These are phyloP conservation scores for Phytophthora uliginosa DNA, from an alignment of 352 stramenopile species.

Conservation along the genomic window DNA sequence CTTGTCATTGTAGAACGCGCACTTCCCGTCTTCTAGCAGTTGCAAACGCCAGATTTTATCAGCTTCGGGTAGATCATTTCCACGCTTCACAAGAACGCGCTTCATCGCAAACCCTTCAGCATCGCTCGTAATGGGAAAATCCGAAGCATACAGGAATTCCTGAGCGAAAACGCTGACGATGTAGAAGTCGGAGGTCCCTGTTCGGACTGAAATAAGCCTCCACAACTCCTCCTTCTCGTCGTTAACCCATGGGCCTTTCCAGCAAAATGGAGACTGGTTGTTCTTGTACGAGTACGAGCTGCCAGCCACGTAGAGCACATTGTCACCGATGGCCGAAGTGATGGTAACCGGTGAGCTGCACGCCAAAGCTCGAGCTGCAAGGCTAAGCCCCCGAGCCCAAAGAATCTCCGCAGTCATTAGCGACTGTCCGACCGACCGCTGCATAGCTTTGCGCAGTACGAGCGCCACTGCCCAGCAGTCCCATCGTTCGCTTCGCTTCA, in stretches of 20 bases:
- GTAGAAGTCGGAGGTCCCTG: conserved; percentile 13
- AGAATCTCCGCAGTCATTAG: not conserved
- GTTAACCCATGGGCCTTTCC: not conserved
- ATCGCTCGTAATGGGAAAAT: not conserved
- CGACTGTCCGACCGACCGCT: not conserved
- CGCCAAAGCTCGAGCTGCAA: not conserved
- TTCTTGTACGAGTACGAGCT: not conserved
- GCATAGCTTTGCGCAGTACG: conserved; percentile 7
- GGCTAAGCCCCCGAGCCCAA: not conserved
- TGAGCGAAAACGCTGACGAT: conserved; percentile 9
- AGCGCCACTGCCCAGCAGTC: conserved; percentile 1
- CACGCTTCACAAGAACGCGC: conserved; percentile 2
- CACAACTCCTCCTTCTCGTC: conserved; percentile 20
- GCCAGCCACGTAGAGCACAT: not conserved
- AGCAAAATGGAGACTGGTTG: not conserved
- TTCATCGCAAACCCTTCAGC: conserved; percentile 3
- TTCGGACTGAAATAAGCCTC: conserved; percentile 13
- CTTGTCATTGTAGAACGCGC: conserved; percentile 8
- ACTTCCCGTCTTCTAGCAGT: not conserved
- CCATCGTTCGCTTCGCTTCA: not conserved
- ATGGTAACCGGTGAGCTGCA: not conserved
- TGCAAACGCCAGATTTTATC: conserved; percentile 13
- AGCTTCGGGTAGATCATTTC: not conserved
- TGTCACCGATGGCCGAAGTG: not conserved
- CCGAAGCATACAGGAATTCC: conserved; percentile 9